Conservation (phyloP, 768 basidiomycete genomes). For the Suillus hirtellus region DNA sequence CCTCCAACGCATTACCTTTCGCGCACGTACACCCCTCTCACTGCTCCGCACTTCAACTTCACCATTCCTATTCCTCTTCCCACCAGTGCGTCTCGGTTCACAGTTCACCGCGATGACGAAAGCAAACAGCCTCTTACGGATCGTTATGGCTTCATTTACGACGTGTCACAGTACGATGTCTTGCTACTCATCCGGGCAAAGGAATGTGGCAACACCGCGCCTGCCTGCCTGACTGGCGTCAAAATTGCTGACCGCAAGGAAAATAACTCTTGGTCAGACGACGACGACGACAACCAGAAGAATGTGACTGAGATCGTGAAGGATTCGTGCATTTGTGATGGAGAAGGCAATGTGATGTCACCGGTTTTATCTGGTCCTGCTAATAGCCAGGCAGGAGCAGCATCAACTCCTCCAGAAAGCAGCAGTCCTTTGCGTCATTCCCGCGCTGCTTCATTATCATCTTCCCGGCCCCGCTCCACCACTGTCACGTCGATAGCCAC, state of each 20-base stretch:
- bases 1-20: conserved; percentile 86
- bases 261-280: conserved; percentile 75
- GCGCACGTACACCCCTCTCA: conserved; percentile 70
- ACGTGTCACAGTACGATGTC: conserved; percentile 79
- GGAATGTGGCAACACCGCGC: conserved; percentile 73
- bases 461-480: conserved; percentile 50
- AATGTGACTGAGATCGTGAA: conserved; percentile 40
- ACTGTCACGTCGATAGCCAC: conserved; percentile 32
- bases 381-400: conserved; percentile 14
- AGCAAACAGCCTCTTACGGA: conserved; percentile 71
- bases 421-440: conserved; percentile 31
- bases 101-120: conserved; percentile 49
- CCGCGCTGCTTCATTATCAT: conserved; percentile 45
- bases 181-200: conserved; percentile 71
- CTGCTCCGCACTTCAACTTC: conserved; percentile 73
- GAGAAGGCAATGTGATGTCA: conserved; percentile 20
- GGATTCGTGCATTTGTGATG: conserved; percentile 42
- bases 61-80: conserved; percentile 64
- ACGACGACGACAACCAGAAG: conserved; percentile 45
- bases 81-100: conserved; percentile 56
- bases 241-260: conserved; percentile 85
- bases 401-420: conserved; percentile 22
- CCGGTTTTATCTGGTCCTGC: conserved; percentile 14
- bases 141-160: conserved; percentile 90
- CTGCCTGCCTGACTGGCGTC: conserved; percentile 83